A percentile compares a stretch with the other conserved stretches of the same genome.
These are phyloP conservation scores for Darksidea phi DNA, from an alignment of 495 filamentous ascomycete genomes.

Conservation along the genomic window DNA sequence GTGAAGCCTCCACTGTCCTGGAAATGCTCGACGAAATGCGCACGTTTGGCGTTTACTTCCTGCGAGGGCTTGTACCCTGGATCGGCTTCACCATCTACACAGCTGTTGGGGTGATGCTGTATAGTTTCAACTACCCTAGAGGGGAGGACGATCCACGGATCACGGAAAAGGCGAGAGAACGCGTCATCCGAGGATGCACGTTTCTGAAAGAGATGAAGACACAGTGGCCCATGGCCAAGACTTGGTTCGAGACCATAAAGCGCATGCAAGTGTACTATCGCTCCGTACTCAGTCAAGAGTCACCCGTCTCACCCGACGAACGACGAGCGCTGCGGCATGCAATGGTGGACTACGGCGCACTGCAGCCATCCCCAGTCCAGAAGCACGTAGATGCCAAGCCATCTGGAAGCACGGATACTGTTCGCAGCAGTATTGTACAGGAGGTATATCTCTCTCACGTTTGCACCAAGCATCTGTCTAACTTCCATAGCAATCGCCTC, in stretches of 20 bases:
- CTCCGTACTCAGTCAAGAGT: constrained; percentile 23
- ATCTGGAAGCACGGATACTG: constrained; percentile 1
- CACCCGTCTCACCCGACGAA: constrained; percentile 36
- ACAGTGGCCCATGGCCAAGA: constrained; percentile 39
- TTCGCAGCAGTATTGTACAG: constrained; percentile 7
- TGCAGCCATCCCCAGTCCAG: constrained; percentile 36
- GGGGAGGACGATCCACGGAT: constrained; percentile 31
- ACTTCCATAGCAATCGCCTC: too few relatives aligned
- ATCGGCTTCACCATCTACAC: constrained; percentile 42
- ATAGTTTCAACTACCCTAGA: constrained; percentile 36
- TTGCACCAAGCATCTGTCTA: too few relatives aligned
- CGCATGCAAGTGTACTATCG: constrained; percentile 39
- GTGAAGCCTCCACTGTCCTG: constrained; percentile 35
- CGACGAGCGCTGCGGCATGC: constrained; percentile 32
- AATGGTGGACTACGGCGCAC: constrained; percentile 38
- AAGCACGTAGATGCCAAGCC: constrained; percentile 15
- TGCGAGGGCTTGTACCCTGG: constrained; percentile 39
- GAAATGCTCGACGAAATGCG: constrained; percentile 42
- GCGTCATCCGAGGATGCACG: constrained; percentile 33
- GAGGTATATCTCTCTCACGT: constrained; percentile 2
- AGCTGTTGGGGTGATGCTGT: constrained; percentile 37
- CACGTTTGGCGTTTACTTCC: constrained; percentile 39
- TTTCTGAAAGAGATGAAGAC: constrained; percentile 39
- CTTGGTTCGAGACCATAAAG: constrained; percentile 40
- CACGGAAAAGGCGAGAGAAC: constrained; percentile 26